Percentiles rank a stretch among this genome's conserved stretches.
Evolutionary conservation across 495 filamentous ascomycete genomes (phyloP).

Genomic region (Patellaria atrata): DNA sequence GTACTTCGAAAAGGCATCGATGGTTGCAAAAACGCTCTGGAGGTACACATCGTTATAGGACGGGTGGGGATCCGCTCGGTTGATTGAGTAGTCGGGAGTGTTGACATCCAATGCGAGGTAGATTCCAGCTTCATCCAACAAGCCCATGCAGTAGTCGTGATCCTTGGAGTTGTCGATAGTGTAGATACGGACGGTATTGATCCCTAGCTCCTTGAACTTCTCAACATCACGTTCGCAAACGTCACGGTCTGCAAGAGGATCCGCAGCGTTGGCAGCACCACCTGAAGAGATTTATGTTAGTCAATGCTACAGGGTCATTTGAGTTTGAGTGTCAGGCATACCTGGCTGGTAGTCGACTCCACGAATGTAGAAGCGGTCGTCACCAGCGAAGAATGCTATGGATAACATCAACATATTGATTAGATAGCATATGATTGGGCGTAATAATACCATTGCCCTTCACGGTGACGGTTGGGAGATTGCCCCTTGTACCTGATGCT

Average conservation of each 20-base stretch:
- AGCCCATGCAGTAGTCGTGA: constrained; percentile 45
- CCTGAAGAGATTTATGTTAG: constrained; percentile 26
- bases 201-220: constrained; percentile 68
- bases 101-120: constrained; percentile 83
- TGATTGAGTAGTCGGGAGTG: constrained; percentile 66
- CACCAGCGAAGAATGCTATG: constrained; percentile 73
- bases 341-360: constrained; percentile 92
- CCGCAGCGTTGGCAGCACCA: constrained; percentile 59
- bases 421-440: constrained; percentile 5
- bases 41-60: constrained; percentile 92
- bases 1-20: constrained; percentile 79
- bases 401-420: constrained; percentile 15
- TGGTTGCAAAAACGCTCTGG: constrained; percentile 83
- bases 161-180: constrained; percentile 75
- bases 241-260: constrained; percentile 61
- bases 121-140: constrained; percentile 41
- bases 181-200: constrained; percentile 90
- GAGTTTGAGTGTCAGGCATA: constrained; percentile 2
- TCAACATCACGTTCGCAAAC: constrained; percentile 71
- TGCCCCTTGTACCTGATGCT: constrained; percentile 13
- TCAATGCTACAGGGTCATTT: neutral
- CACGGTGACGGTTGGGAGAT: constrained; percentile 29
- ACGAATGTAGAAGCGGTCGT: constrained; percentile 78
- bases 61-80: constrained; percentile 53
- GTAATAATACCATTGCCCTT: constrained; percentile 33